These are phyloP conservation scores for Populus euphratica DNA, from an alignment of 345 rosid species.

Conservation along the genomic window DNA sequence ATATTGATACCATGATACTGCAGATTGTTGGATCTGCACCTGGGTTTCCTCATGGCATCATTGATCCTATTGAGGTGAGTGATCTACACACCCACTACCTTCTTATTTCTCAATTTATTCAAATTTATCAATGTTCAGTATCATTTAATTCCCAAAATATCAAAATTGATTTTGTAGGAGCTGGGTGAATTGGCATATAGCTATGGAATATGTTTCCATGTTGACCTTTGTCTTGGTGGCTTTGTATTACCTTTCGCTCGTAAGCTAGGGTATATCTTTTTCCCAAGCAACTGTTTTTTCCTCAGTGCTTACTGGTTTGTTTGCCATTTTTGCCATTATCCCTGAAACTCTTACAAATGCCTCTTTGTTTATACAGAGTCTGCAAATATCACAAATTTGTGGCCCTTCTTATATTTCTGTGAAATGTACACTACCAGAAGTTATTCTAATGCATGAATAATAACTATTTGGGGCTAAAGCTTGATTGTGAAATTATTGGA, in stretches of 20 bases:
- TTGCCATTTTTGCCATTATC: background rate
- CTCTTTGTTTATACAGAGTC: background rate
- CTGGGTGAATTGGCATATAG: constrained; percentile 79
- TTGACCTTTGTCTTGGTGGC: constrained; percentile 99
- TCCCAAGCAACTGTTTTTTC: background rate
- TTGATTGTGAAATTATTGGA: background rate
- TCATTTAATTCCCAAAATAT: constrained; percentile 7
- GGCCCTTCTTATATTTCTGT: too few species aligned
- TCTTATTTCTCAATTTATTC: constrained; percentile 14
- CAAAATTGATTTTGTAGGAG: constrained; percentile 48
- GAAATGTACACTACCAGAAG: background rate
- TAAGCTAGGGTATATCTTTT: constrained; percentile 59
- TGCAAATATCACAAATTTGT: background rate
- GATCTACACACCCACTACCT: background rate
- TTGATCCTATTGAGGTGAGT: constrained; percentile 90
- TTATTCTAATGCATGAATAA: background rate
- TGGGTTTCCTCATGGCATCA: constrained; percentile 94
- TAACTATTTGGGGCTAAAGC: background rate
- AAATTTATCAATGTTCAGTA: background rate
- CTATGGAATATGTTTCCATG: constrained; percentile 82
- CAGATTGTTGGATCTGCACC: constrained; percentile 99
- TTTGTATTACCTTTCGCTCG: constrained; percentile 93
- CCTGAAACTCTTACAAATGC: background rate
- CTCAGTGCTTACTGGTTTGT: background rate
- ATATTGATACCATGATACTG: constrained; percentile 21